Evolutionary conservation across 768 basidiomycete species (phyloP).

Genomic region (Auriscalpium vulgare): DNA sequence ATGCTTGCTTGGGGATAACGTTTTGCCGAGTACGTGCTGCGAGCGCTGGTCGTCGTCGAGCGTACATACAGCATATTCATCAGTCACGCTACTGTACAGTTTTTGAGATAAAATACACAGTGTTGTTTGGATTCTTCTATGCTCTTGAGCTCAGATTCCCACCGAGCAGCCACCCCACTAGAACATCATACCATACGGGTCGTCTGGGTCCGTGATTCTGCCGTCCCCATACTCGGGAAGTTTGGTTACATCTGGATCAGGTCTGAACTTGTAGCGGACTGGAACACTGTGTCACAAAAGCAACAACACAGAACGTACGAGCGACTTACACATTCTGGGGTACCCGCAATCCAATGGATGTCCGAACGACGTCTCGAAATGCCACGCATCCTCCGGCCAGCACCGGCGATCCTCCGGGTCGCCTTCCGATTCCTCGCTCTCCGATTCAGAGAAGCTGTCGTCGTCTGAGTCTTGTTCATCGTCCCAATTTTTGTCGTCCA

Average conservation of each 20-base stretch:
- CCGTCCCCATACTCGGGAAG: not conserved
- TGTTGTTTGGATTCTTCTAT: too few species aligned
- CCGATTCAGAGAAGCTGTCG: conserved; percentile 7
- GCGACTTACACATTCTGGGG: conserved; percentile 27
- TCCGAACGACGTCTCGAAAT: conserved; percentile 25
- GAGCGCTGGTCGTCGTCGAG: too few species aligned
- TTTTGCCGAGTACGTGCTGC: too few species aligned
- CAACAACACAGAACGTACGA: not conserved
- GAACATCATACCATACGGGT: too few species aligned
- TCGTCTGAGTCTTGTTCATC: conserved; percentile 16
- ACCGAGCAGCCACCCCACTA: too few species aligned
- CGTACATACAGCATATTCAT: too few species aligned
- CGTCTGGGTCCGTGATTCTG: too few species aligned
- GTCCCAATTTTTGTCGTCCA: conserved; percentile 1
- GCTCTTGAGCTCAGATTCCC: too few species aligned
- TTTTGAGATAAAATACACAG: too few species aligned
- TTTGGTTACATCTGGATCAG: not conserved
- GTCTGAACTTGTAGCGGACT: not conserved
- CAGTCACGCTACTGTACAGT: too few species aligned
- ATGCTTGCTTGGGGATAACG: too few species aligned
- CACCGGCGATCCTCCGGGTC: conserved; percentile 13
- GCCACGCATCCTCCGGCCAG: conserved; percentile 26
- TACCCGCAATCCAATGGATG: conserved; percentile 29
- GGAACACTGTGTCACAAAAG: not conserved
- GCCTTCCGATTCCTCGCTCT: not conserved